Percentiles rank a stretch among this genome's conserved stretches.
These are phyloP conservation scores for Brassica hybrid DNA, from an alignment of 441 rosid species.

Conservation along the genomic window DNA sequence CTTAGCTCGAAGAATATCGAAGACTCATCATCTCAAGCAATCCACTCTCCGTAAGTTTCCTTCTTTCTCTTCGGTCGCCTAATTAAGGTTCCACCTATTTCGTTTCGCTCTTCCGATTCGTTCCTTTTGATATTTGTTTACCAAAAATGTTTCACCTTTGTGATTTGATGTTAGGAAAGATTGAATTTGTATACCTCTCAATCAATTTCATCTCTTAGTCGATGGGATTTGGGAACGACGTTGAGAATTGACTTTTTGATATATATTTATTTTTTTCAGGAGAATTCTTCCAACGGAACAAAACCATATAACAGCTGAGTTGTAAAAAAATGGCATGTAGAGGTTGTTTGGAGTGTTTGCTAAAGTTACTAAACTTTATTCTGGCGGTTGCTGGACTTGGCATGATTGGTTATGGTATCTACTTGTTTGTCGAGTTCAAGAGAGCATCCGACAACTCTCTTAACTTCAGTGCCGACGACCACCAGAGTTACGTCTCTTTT, in stretches of 20 bases:
- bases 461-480: constrained; percentile 37
- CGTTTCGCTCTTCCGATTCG: no score
- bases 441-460: constrained; percentile 44
- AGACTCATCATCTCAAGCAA: constrained; percentile 14
- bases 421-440: constrained; percentile 86
- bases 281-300: constrained; percentile 19
- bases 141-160: no score
- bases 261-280: constrained; percentile 31
- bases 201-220: no score
- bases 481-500: constrained; percentile 50
- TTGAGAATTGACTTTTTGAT: no score
- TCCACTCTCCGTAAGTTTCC: constrained; percentile 34
- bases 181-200: no score
- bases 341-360: constrained; percentile 80
- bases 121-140: no score
- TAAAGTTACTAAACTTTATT: constrained; percentile 87
- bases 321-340: constrained; percentile 68
- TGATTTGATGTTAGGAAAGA: no score
- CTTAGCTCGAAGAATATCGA: constrained; percentile 20
- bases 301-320: constrained; percentile 9
- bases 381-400: constrained; percentile 87
- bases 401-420: constrained; percentile 96
- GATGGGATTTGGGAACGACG: no score
- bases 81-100: constrained; percentile 1
- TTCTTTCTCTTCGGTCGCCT: background rate